phyloP scores from a whole-genome alignment of 2,329 filamentous ascomycete species.

The Fusarium circinatum region DNA sequence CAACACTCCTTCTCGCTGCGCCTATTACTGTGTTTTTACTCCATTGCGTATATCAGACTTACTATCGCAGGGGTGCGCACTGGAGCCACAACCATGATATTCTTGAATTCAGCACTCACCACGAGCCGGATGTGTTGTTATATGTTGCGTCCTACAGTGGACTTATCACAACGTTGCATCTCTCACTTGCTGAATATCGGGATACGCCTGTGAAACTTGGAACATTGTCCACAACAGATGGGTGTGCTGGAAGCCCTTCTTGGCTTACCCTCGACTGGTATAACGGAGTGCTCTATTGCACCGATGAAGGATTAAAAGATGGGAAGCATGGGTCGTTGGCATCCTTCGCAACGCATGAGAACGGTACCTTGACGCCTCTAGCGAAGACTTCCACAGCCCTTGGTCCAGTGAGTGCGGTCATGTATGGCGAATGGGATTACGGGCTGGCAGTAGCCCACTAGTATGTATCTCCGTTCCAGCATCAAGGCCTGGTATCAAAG shows the following conservation, averaged over 20 bases:
- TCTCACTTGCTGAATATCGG: constrained; percentile 44
- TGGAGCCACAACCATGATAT: constrained; percentile 23
- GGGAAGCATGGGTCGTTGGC: constrained; percentile 59
- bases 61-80: background rate
- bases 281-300: constrained; percentile 65
- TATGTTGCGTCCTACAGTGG: constrained; percentile 62
- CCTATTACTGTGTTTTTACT: constrained; percentile 28
- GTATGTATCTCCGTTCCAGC: constrained; percentile 46
- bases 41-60: constrained; percentile 28
- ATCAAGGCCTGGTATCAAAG: background rate
- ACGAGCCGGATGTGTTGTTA: constrained; percentile 40
- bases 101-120: background rate
- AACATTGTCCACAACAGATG: constrained; percentile 54
- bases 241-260: constrained; percentile 65
- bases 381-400: constrained; percentile 47
- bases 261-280: constrained; percentile 68
- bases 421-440: constrained; percentile 55
- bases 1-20: constrained; percentile 23
- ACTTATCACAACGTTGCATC: constrained; percentile 59
- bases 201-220: constrained; percentile 47
- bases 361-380: constrained; percentile 54
- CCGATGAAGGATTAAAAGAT: constrained; percentile 64
- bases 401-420: constrained; percentile 57
- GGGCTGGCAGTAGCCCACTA: constrained; percentile 59
- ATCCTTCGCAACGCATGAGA: constrained; percentile 50